Conservation (phyloP, 768 basidiomycete species). For the Leccinum broughii region DNA sequence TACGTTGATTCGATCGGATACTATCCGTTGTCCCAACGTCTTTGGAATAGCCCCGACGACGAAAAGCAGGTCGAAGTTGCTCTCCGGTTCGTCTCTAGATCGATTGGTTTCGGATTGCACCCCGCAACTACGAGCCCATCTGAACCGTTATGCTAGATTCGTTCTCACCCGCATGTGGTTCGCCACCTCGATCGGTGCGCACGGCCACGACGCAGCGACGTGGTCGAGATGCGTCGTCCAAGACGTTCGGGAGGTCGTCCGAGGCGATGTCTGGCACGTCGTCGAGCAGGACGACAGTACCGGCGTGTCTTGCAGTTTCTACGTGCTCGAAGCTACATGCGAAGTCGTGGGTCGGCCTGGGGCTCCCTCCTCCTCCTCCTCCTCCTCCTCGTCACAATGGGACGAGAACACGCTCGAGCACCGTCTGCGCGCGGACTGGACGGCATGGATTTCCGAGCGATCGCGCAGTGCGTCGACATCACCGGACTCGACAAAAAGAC, state of each 20-base stretch:
- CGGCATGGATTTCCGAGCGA: too few relatives aligned
- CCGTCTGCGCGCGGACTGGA: too few relatives aligned
- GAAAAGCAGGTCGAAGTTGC: slow-evolving; percentile 54
- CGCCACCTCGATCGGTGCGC: slow-evolving; percentile 50
- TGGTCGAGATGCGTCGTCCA: slow-evolving; percentile 43
- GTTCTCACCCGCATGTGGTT: slow-evolving; percentile 65
- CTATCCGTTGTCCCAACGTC: slow-evolving; percentile 39
- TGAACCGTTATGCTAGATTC: slow-evolving; percentile 45
- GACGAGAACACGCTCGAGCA: too few relatives aligned
- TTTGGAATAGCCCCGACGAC: slow-evolving; percentile 65
- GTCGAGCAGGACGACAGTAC: slow-evolving; percentile 27
- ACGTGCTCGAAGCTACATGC: slow-evolving; percentile 70
- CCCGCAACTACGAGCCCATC: background rate
- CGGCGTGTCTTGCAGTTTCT: slow-evolving; percentile 35
- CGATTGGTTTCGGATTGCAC: background rate
- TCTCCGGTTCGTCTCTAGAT: slow-evolving; percentile 45
- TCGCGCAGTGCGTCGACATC: too few relatives aligned
- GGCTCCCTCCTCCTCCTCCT: slow-evolving; percentile 13
- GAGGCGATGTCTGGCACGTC: slow-evolving; percentile 62
- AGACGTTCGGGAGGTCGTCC: slow-evolving; percentile 53
- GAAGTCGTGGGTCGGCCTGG: slow-evolving; percentile 59
- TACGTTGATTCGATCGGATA: slow-evolving; percentile 30
- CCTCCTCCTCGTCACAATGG: slow-evolving; percentile 1
- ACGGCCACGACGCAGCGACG: slow-evolving; percentile 28
- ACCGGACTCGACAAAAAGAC: too few relatives aligned